phyloP scores from a whole-genome alignment of 345 rosid genomes.

The Populus simonii region DNA sequence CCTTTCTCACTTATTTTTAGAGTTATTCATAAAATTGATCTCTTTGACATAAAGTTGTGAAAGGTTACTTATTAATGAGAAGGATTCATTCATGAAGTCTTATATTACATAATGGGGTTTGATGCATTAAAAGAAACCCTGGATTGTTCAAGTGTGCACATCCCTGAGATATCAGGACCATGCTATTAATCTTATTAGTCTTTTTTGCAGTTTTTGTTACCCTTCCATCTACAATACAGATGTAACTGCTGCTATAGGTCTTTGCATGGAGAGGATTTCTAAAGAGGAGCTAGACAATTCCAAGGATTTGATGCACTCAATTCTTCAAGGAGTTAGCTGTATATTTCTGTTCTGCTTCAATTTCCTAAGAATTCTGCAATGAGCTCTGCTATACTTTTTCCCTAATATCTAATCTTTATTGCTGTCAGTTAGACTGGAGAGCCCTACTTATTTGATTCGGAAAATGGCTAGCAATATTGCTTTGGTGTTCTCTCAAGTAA shows the following conservation, averaged over 20 bases:
- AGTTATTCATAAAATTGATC: slow-evolving; percentile 6
- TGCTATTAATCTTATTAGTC: neutral
- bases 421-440: slow-evolving; percentile 84
- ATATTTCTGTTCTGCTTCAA: slow-evolving; percentile 25
- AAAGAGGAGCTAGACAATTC: slow-evolving; percentile 73
- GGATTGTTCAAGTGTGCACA: slow-evolving; percentile 1
- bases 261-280: slow-evolving; percentile 83
- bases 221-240: slow-evolving; percentile 49
- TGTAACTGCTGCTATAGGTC: slow-evolving; percentile 84
- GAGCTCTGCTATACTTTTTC: slow-evolving; percentile 13
- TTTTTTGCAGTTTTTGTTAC: slow-evolving; percentile 26
- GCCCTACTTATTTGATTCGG: slow-evolving; percentile 64
- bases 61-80: neutral
- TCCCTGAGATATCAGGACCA: neutral
- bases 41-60: slow-evolving; percentile 4
- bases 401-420: slow-evolving; percentile 25
- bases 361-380: slow-evolving; percentile 20
- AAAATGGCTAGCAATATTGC: slow-evolving; percentile 92
- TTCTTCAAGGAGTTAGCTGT: slow-evolving; percentile 97
- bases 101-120: neutral
- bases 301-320: slow-evolving; percentile 71
- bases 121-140: neutral
- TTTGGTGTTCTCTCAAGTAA: slow-evolving; percentile 73
- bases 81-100: neutral
- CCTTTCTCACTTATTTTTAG: slow-evolving; percentile 39